Evolutionary conservation across 805 yeast species (phyloP).

Genomic region (Starmerella vaccinii): DNA sequence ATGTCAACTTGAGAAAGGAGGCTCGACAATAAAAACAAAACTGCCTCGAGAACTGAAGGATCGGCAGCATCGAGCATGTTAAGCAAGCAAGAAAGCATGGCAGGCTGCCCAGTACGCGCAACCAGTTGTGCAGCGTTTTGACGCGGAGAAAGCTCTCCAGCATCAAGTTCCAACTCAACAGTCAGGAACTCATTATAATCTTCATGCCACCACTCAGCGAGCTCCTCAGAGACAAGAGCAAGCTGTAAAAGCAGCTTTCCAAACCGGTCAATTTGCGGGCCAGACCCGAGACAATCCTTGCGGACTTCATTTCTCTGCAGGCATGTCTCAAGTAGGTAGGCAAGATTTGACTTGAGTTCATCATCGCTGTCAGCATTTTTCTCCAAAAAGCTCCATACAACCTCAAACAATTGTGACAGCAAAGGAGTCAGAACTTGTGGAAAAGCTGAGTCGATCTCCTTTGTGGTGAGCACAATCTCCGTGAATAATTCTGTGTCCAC

Average conservation of each 20-base stretch:
- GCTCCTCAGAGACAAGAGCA: slow-evolving; percentile 37
- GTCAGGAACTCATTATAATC: slow-evolving; percentile 66
- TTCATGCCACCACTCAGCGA: slow-evolving; percentile 39
- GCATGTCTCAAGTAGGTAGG: slow-evolving; percentile 19
- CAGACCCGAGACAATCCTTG: background rate
- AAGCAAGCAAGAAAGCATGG: slow-evolving; percentile 12
- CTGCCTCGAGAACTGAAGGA: slow-evolving; percentile 15
- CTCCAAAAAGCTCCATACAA: slow-evolving; percentile 9
- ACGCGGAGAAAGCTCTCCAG: slow-evolving; percentile 46
- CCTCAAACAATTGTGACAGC: slow-evolving; percentile 17
- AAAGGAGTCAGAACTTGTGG: slow-evolving; percentile 18
- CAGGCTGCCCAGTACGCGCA: slow-evolving; percentile 37
- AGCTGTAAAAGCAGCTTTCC: slow-evolving; percentile 30
- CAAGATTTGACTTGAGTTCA: slow-evolving; percentile 19
- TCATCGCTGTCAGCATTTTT: background rate
- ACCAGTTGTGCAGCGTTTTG: slow-evolving; percentile 51
- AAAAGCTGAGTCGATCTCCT: slow-evolving; percentile 26
- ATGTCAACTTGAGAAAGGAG: slow-evolving; percentile 21
- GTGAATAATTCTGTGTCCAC: background rate
- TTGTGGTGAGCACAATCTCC: slow-evolving; percentile 10
- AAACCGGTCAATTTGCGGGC: slow-evolving; percentile 9
- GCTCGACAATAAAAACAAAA: slow-evolving; percentile 19
- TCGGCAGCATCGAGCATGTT: slow-evolving; percentile 5
- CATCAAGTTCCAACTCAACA: slow-evolving; percentile 55
- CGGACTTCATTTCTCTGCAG: slow-evolving; percentile 14